Percentiles rank a stretch among this genome's conserved stretches.
phyloP scores from a whole-genome alignment of 371 early-diverging fungal genomes.

The Blastocladiella emersonii region DNA sequence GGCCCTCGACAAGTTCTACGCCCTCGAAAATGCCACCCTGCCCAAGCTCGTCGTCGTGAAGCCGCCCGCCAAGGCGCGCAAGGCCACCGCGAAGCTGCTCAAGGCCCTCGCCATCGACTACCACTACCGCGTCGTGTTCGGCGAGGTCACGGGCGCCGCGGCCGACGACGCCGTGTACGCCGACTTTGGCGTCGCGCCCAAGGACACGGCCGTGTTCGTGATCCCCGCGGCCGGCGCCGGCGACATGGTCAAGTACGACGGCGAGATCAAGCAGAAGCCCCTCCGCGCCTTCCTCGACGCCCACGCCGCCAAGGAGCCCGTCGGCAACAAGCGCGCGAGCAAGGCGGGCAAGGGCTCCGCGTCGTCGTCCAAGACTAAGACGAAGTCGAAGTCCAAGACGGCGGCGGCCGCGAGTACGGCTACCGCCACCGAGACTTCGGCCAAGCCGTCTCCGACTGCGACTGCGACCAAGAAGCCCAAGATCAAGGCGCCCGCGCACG shows the following conservation, averaged over 20 bases:
- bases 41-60: conserved; percentile 64
- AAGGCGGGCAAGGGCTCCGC: neutral
- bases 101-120: conserved; percentile 71
- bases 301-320: neutral
- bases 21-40: conserved; percentile 28
- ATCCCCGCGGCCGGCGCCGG: neutral
- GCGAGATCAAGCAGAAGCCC: conserved; percentile 1
- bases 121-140: conserved; percentile 49
- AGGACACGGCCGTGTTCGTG: no score
- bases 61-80: conserved; percentile 30
- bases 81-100: conserved; percentile 52
- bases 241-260: neutral
- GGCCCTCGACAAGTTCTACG: conserved; percentile 35
- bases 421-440: neutral
- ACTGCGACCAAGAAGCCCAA: neutral
- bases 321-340: neutral
- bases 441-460: neutral
- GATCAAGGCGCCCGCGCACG: neutral
- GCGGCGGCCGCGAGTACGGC: no score
- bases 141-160: conserved; percentile 32
- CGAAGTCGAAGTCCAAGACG: no score
- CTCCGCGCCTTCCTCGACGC: neutral
- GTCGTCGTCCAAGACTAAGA: no score
- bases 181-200: neutral
- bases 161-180: neutral